Base-by-base conservation (phyloP, 768 basidiomycete genomes). In the Rhodotorula paludigena region DNA sequence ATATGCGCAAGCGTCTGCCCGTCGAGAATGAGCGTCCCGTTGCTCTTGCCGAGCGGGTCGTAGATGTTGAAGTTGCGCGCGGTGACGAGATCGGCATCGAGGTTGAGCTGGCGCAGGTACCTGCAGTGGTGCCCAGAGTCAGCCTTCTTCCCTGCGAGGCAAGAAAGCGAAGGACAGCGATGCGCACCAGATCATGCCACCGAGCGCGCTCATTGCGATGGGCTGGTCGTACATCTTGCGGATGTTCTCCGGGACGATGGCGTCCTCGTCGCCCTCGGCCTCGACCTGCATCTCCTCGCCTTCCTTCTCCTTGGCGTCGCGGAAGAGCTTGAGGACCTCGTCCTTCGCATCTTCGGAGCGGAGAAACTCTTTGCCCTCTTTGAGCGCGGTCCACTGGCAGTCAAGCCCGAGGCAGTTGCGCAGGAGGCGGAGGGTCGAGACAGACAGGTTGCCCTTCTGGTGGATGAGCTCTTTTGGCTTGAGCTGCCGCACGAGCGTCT, bases 1-100 rank as follows among this genome's bases (percentile, higher is more conserved):
- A 99, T 83, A 77, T 99, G 96, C 23, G 90, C 89, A 60, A 99
- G 82, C 0, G 92, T 93, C 77, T 97, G 92, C 5, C 96, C 96
- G 78, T 99, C 93, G 49, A 99, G 82, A 0, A 89, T 83, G 62
- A 98, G 79, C 76, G 87, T 83, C n/a, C 92, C 92, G 20, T 52
- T 54, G 25, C 62, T 53, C 67, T 84, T 83, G 77, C 88, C 87
- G 85, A 97, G 91, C 0, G 96, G 96, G 52, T 75, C 74, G 68
- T 70, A 75, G 52, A 74, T 66, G 64, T 97, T 93, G 83, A 99
- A 99, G 77, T 98, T 98, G 80, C 86, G 89, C 88, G 96, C 92
- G 61, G 87, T 89, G 75, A 99, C 78, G 62, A 99, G 86, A 71
- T 97, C 93, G 76, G 90, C 89, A 80, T 93, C 94, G 69, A 98